phyloP scores from a whole-genome alignment of 2,329 filamentous ascomycete genomes.

The Aspergillus hortae region DNA sequence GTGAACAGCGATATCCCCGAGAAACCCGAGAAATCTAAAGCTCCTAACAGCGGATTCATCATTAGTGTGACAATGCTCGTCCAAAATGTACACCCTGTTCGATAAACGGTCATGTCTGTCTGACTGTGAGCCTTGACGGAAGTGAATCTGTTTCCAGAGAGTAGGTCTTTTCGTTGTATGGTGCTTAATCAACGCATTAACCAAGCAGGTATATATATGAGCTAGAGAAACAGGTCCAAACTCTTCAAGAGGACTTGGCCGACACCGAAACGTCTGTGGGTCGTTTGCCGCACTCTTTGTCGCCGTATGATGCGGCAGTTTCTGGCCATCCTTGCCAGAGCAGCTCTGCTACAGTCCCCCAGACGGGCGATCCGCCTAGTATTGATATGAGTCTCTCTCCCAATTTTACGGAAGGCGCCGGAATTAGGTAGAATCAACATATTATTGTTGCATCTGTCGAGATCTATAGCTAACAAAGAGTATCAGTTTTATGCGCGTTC shows the following conservation, averaged over 20 bases:
- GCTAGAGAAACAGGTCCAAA: constrained; percentile 22
- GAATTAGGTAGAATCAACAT: constrained; percentile 11
- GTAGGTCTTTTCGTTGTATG: constrained; percentile 3
- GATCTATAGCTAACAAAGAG: neutral
- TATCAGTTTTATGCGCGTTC: constrained; percentile 16
- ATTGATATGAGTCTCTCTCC: neutral
- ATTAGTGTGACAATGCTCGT: constrained; percentile 26
- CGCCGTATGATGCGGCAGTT: neutral
- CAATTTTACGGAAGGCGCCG: constrained; percentile 4
- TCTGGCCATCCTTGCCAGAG: too few species aligned
- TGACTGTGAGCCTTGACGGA: constrained; percentile 23
- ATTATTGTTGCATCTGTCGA: neutral
- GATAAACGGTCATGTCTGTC: constrained; percentile 20
- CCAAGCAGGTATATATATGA: constrained; percentile 20
- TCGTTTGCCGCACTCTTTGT: neutral
- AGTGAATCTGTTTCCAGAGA: constrained; percentile 21
- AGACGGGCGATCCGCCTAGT: neutral
- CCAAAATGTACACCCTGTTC: constrained; percentile 28
- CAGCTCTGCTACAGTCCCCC: neutral
- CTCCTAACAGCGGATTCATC: too few species aligned
- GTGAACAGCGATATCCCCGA: constrained; percentile 1
- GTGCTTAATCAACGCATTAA: neutral
- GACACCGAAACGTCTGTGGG: neutral
- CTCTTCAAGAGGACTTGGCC: neutral
- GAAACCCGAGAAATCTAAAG: too few species aligned